Percentiles rank a stretch among this genome's conserved stretches.
Evolutionary conservation across 345 rosid species (phyloP).

Genomic region (Fremontodendron californicum): DNA sequence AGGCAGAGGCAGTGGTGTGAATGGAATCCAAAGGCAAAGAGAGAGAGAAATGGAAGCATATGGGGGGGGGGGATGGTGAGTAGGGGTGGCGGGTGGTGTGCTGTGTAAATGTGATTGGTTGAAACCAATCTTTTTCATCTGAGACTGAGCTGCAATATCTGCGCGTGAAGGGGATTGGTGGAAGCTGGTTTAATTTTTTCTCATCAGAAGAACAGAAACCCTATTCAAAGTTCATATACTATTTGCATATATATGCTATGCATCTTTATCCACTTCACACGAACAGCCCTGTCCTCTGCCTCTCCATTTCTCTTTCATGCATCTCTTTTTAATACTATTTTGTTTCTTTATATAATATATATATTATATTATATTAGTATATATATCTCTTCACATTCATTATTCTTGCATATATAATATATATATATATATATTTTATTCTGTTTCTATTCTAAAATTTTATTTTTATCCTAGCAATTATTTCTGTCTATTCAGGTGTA

Average conservation of each 20-base stretch:
- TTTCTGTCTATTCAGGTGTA: slow-evolving; percentile 29
- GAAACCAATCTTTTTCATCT: slow-evolving; percentile 20
- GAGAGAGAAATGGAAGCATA: not conserved
- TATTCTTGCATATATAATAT: not conserved
- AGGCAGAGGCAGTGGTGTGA: slow-evolving; percentile 21
- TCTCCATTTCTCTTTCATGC: slow-evolving; percentile 20
- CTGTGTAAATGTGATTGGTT: slow-evolving; percentile 32
- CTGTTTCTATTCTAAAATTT: not conserved
- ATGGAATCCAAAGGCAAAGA: slow-evolving; percentile 36
- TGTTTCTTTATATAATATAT: slow-evolving; percentile 12
- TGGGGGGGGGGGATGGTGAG: not conserved
- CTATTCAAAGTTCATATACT: slow-evolving; percentile 3
- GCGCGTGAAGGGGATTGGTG: slow-evolving; percentile 41
- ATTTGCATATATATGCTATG: slow-evolving; percentile 5
- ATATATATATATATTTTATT: not conserved
- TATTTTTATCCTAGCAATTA: slow-evolving; percentile 18
- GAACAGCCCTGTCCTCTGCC: not conserved
- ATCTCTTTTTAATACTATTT: slow-evolving; percentile 3
- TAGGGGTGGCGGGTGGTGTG: not conserved
- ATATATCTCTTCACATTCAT: not conserved
- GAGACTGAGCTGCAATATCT: slow-evolving; percentile 14
- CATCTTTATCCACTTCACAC: slow-evolving; percentile 39
- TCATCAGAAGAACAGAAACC: slow-evolving; percentile 26
- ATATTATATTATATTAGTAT: too few species aligned
- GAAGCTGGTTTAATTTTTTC: slow-evolving; percentile 22